These are phyloP conservation scores for Pichia gijzeniarum DNA, from an alignment of 805 yeast species.

Conservation along the genomic window DNA sequence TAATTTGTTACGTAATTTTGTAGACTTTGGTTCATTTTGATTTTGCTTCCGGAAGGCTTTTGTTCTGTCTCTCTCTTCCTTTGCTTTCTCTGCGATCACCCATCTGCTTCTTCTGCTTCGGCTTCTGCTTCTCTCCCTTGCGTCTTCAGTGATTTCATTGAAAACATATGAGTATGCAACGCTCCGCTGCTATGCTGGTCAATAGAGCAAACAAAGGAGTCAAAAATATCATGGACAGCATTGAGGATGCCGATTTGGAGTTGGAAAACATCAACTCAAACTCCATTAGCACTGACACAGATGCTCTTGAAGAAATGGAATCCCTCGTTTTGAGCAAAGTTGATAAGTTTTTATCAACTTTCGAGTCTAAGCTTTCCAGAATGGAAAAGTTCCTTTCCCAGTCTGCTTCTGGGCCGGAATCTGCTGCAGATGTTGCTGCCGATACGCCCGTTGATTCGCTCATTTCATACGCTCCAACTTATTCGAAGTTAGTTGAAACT, in stretches of 20 bases:
- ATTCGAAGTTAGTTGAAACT: slow-evolving; percentile 21
- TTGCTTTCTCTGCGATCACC: too few species aligned
- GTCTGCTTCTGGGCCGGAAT: slow-evolving; percentile 12
- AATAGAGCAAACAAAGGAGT: neutral
- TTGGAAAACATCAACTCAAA: neutral
- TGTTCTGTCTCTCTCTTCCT: too few species aligned
- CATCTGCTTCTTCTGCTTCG: too few species aligned
- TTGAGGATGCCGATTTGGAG: too few species aligned
- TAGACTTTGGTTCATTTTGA: too few species aligned
- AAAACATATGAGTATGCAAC: too few species aligned
- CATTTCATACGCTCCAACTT: slow-evolving; percentile 14
- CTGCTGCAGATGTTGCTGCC: slow-evolving; percentile 2
- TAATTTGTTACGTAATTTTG: neutral
- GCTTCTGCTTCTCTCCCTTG: too few species aligned
- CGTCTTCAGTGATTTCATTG: too few species aligned
- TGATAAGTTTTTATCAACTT: slow-evolving; percentile 24
- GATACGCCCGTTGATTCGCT: neutral
- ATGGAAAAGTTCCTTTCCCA: slow-evolving; percentile 25
- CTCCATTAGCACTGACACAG: neutral
- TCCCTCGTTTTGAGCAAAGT: slow-evolving; percentile 24
- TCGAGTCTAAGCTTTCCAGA: slow-evolving; percentile 25
- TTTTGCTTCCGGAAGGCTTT: too few species aligned
- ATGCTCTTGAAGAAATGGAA: slow-evolving; percentile 17
- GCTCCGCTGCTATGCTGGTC: slow-evolving; percentile 26
- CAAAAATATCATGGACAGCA: too few species aligned